Percentiles rank a stretch among this genome's conserved stretches.
Conservation (phyloP, 2,329 filamentous ascomycete genomes). For the Ceratocystis albifundus region DNA sequence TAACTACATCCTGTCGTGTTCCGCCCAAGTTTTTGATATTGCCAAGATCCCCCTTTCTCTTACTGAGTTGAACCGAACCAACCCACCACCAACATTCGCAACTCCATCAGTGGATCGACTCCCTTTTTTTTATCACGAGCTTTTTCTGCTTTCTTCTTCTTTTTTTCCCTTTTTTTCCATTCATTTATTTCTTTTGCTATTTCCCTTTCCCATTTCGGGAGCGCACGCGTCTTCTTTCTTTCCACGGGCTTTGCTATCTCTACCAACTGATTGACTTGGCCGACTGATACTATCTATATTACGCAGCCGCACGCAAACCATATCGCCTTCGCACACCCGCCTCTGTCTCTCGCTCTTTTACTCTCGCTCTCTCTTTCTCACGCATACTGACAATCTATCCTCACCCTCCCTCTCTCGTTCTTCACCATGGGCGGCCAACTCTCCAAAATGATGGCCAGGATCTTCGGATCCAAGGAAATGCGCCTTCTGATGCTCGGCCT, state of each 20-base stretch:
- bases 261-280: neutral
- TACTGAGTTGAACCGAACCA: neutral
- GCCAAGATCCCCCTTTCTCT: conserved; percentile 6
- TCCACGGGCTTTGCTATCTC: neutral
- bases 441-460: conserved; percentile 95
- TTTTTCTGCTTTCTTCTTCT: neutral
- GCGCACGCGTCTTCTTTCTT: neutral
- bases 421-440: conserved; percentile 77
- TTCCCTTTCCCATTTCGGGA: neutral
- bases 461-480: conserved; percentile 99
- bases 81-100: conserved; percentile 1
- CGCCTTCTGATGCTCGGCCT: conserved; percentile 94
- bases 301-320: neutral
- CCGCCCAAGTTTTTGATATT: conserved; percentile 11
- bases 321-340: neutral
- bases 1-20: conserved; percentile 1
- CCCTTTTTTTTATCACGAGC: neutral
- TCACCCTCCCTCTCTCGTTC: neutral
- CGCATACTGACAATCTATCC: no score
- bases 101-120: neutral
- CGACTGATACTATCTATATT: neutral
- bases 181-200: neutral
- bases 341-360: neutral
- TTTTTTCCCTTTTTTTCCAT: neutral
- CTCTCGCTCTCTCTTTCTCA: neutral